These are phyloP conservation scores for Austroboletus niveus DNA, from an alignment of 1,284 basidiomycete species.

Conservation along the genomic window DNA sequence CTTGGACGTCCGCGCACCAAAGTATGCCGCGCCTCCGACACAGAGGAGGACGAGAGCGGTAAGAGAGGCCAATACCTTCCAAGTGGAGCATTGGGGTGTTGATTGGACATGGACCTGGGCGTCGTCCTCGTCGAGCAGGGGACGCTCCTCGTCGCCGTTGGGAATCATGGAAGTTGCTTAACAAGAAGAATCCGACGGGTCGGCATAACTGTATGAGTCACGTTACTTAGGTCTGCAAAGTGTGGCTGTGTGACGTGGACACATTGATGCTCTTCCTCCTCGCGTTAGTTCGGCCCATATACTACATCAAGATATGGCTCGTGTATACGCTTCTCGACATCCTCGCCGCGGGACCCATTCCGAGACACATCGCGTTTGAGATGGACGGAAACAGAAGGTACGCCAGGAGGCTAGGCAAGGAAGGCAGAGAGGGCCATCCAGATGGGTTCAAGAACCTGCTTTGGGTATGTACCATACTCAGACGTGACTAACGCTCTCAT, in stretches of 20 bases:
- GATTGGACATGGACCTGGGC: not conserved
- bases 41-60: constrained; percentile 15
- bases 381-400: constrained; percentile 98
- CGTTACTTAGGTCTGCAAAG: not conserved
- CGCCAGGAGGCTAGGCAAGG: constrained; percentile 68
- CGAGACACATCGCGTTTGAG: constrained; percentile 90
- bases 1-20: constrained; percentile 1
- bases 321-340: constrained; percentile 51
- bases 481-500: not conserved
- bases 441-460: constrained; percentile 85
- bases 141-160: constrained; percentile 22
- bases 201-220: not conserved
- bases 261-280: constrained; percentile 4
- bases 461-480: constrained; percentile 52
- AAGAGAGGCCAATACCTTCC: constrained; percentile 19
- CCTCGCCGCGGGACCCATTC: constrained; percentile 82
- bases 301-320: constrained; percentile 24
- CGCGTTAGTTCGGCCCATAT: constrained; percentile 13
- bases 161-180: constrained; percentile 9
- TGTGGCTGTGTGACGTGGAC: constrained; percentile 22
- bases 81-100: not conserved
- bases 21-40: constrained; percentile 13
- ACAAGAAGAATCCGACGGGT: not conserved
- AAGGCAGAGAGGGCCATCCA: constrained; percentile 76
- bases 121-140: constrained; percentile 16